Evolutionary conservation across 257 asterid genomes (phyloP), one percentile per base, ranked within the genome.

Genomic region (Rubia yunnanensis): DNA sequence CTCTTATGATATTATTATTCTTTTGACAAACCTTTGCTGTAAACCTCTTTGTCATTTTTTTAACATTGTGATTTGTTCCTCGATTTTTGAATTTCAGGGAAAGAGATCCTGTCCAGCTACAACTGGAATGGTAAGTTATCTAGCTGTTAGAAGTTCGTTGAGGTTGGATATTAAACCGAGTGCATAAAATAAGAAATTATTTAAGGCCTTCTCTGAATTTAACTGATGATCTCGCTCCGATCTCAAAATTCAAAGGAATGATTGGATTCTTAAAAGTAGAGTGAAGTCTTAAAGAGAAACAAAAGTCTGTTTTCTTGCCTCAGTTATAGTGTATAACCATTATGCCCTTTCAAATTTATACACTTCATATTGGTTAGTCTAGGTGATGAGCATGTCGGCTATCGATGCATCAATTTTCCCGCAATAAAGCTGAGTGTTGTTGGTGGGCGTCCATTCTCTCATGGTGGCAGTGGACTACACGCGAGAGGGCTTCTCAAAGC

Each of bases 391-490:
- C 98, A 92, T 76, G 88, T 89, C 77, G 98, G 97, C 63, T 92
- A 84, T 69, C 74, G 82, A 20, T 85, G 94, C 60, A 70, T 81
- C 73, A 91, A 89, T 76, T 81, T 84, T 66, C 91, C 95, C 32
- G 72, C 67, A 38, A 63, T 80, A 70, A 92, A 87, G 69, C 71
- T 87, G 76, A 92, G 97, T 61, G 52, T 92, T 73, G 92, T 89
- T 78, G 98, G 97, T 68, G 98, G 98, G 64, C 84, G 98, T 32
- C 98, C 98, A 28, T 92, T 92, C 77, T 92, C 98, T 64, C 78
- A 88, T 81, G 98, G 98, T 8, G 98, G 97, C 53, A 67, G 60
- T 57, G 70, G 70, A 5, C 17, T 92, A 35, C 86, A 53, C 54
- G 83, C 85, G 54, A 84, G 79, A 63, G 78, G 75, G 76, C 98